Evolutionary conservation across 1,139 yeast genomes (phyloP).

Genomic region (Candida sp.): DNA sequence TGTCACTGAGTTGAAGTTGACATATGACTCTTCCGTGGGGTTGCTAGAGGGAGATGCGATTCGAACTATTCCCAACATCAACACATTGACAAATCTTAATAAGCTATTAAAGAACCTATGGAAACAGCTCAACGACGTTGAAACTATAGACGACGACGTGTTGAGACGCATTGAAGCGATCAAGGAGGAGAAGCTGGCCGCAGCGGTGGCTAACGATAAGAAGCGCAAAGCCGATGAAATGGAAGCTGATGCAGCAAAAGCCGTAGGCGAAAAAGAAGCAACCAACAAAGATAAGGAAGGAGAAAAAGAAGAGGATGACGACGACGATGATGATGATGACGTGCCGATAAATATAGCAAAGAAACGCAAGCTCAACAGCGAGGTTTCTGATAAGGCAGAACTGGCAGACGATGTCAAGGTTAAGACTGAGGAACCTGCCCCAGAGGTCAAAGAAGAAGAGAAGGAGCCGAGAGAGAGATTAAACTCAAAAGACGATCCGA

Average conservation of each 20-base stretch:
- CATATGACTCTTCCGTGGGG: conserved; percentile 64
- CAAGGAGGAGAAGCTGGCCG: conserved; percentile 8
- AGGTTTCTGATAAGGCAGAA: background rate
- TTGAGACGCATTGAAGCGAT: conserved; percentile 26
- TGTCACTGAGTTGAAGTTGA: conserved; percentile 53
- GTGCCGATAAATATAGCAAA: conserved; percentile 17
- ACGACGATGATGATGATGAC: conserved; percentile 15
- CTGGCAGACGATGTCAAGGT: conserved; percentile 14
- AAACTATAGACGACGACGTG: conserved; percentile 45
- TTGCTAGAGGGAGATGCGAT: conserved; percentile 62
- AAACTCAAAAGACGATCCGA: conserved; percentile 35
- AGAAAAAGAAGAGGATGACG: conserved; percentile 4
- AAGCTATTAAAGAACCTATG: conserved; percentile 52
- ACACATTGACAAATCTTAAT: conserved; percentile 48
- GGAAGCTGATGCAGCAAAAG: conserved; percentile 5
- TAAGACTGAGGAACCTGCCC: conserved; percentile 9
- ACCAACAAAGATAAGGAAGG: conserved; percentile 3
- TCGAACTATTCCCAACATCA: conserved; percentile 49
- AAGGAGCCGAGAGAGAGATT: conserved; percentile 14
- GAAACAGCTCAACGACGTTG: conserved; percentile 51
- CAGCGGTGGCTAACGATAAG: conserved; percentile 4
- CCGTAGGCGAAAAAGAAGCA: conserved; percentile 5
- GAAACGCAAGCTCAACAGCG: conserved; percentile 14
- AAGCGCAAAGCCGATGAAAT: conserved; percentile 15
- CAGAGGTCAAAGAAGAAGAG: conserved; percentile 9